Percentiles rank a stretch among this genome's conserved stretches.
phyloP scores from a whole-genome alignment of 2,329 filamentous ascomycete species.

The Pseudocercospora eumusae region DNA sequence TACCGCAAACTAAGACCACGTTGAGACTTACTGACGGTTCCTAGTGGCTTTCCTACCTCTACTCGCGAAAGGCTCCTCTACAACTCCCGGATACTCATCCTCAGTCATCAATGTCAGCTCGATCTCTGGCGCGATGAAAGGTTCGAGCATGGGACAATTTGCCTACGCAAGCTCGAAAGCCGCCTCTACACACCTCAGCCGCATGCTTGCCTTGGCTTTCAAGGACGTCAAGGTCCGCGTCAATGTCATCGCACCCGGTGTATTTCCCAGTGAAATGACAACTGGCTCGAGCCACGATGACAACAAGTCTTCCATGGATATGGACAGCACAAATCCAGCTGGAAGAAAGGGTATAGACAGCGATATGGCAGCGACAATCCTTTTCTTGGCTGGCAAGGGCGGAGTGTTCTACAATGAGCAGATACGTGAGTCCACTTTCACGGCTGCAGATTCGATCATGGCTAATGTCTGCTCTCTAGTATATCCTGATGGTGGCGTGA shows the following conservation, averaged over 20 bases:
- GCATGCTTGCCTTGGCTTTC: slow-evolving; percentile 52
- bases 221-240: slow-evolving; percentile 47
- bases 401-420: slow-evolving; percentile 58
- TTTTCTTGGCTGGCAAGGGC: slow-evolving; percentile 55
- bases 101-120: slow-evolving; percentile 58
- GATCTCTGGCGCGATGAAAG: slow-evolving; percentile 56
- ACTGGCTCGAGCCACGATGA: slow-evolving; percentile 49
- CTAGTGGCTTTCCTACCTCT: slow-evolving; percentile 55
- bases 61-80: slow-evolving; percentile 51
- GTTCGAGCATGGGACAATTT: slow-evolving; percentile 53
- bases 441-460: too few species aligned
- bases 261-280: slow-evolving; percentile 54
- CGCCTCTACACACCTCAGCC: slow-evolving; percentile 48
- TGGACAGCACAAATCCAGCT: slow-evolving; percentile 48
- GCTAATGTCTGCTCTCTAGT: too few species aligned
- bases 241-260: slow-evolving; percentile 47
- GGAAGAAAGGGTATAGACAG: slow-evolving; percentile 48
- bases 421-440: slow-evolving; percentile 32
- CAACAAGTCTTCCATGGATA: slow-evolving; percentile 51
- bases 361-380: slow-evolving; percentile 55
- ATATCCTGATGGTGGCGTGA: too few species aligned
- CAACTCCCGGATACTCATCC: slow-evolving; percentile 52
- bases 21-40: too few species aligned
- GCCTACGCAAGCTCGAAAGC: slow-evolving; percentile 57
- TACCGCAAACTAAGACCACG: too few species aligned